These are phyloP conservation scores for Termitomyces sp. DNA, from an alignment of 768 basidiomycete species.

Conservation along the genomic window DNA sequence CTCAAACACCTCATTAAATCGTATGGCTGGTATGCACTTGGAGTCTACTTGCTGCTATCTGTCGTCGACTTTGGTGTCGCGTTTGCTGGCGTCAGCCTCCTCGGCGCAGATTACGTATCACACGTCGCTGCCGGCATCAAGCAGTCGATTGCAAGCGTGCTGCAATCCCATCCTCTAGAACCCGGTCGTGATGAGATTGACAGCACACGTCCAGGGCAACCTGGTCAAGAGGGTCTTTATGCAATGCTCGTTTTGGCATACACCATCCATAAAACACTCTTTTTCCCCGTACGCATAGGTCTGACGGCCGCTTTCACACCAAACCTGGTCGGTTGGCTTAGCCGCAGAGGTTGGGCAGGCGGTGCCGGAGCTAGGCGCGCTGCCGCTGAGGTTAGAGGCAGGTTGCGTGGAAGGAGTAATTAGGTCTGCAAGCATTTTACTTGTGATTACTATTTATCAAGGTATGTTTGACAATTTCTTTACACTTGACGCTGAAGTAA, in stretches of 20 bases:
- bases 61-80: slow-evolving; percentile 80
- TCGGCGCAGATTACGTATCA: slow-evolving; percentile 89
- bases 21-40: slow-evolving; percentile 95
- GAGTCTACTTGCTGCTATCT: slow-evolving; percentile 75
- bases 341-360: slow-evolving; percentile 78
- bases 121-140: slow-evolving; percentile 58
- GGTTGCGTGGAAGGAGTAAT: slow-evolving; percentile 27
- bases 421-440: slow-evolving; percentile 5
- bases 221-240: slow-evolving; percentile 71
- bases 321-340: slow-evolving; percentile 78
- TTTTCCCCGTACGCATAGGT: slow-evolving; percentile 85
- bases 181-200: slow-evolving; percentile 67
- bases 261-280: slow-evolving; percentile 91
- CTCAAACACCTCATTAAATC: slow-evolving; percentile 82
- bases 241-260: slow-evolving; percentile 93
- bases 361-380: slow-evolving; percentile 65
- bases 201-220: slow-evolving; percentile 17
- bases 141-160: slow-evolving; percentile 34
- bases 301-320: slow-evolving; percentile 86
- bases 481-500: neutral
- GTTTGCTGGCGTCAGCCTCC: slow-evolving; percentile 76
- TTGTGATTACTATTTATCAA: neutral
- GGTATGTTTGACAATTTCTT: neutral
- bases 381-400: slow-evolving; percentile 45
- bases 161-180: slow-evolving; percentile 54